Conservation (phyloP, 2,329 filamentous ascomycete species). For the Aschersonia sp. region DNA sequence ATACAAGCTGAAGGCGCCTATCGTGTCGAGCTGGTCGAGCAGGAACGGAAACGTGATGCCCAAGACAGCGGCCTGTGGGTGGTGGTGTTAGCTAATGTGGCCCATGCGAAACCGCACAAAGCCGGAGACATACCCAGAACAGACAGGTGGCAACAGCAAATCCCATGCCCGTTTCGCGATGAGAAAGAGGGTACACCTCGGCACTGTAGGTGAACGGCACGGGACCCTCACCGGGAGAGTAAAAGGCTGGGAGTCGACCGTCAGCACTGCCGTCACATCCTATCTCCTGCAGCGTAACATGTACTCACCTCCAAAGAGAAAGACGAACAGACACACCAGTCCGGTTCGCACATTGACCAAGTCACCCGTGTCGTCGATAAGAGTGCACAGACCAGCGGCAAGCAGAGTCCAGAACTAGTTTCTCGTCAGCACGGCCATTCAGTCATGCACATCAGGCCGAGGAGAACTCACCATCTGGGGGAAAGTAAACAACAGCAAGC, state of each 20-base stretch:
- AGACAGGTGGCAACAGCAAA: slow-evolving; percentile 47
- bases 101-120: too few species aligned
- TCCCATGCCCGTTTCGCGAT: slow-evolving; percentile 49
- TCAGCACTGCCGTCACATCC: too few species aligned
- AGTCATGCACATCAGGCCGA: too few species aligned
- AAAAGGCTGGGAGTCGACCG: slow-evolving; percentile 28
- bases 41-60: slow-evolving; percentile 37
- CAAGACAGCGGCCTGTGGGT: slow-evolving; percentile 24
- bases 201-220: slow-evolving; percentile 49
- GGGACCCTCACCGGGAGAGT: slow-evolving; percentile 49
- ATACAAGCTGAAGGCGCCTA: slow-evolving; percentile 33
- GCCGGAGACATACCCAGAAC: slow-evolving; percentile 23
- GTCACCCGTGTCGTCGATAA: slow-evolving; percentile 14
- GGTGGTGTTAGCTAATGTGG: too few species aligned
- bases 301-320: slow-evolving; percentile 37
- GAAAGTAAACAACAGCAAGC: slow-evolving; percentile 49
- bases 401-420: slow-evolving; percentile 34
- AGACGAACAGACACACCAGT: slow-evolving; percentile 46
- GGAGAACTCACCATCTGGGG: slow-evolving; percentile 39
- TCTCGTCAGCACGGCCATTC: not conserved
- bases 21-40: slow-evolving; percentile 17
- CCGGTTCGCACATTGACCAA: slow-evolving; percentile 29
- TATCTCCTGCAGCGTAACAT: too few species aligned
- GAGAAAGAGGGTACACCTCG: slow-evolving; percentile 49
- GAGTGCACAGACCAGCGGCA: slow-evolving; percentile 22